Evolutionary conservation across 352 stramenopile genomes (phyloP).

Genomic region (Globisporangium ultimum): DNA sequence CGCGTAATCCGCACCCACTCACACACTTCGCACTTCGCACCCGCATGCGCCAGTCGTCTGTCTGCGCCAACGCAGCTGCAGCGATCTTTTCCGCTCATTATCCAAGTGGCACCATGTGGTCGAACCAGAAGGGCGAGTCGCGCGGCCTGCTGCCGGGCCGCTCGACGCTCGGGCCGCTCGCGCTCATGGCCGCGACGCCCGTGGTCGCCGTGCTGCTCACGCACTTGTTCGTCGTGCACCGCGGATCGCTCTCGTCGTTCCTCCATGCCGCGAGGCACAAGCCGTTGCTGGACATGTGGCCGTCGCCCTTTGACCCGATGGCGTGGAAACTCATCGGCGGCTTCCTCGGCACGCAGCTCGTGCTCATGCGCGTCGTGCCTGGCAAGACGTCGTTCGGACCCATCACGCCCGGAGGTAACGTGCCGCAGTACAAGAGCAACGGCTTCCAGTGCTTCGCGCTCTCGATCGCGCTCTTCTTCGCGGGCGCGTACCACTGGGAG

Average conservation of each 20-base stretch:
- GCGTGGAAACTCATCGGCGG: conserved; percentile 89
- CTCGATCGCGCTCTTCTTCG: conserved; percentile 58
- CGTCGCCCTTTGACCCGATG: conserved; percentile 72
- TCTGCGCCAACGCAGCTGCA: too few species aligned
- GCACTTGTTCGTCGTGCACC: conserved; percentile 63
- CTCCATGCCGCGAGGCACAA: conserved; percentile 21
- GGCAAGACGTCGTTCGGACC: conserved; percentile 83
- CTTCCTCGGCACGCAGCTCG: conserved; percentile 88
- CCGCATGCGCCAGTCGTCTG: too few species aligned
- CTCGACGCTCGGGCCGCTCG: too few species aligned
- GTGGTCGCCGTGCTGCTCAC: conserved; percentile 84
- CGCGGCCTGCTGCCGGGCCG: conserved; percentile 73
- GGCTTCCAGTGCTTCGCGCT: conserved; percentile 90
- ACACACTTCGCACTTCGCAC: too few species aligned
- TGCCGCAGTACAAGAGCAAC: conserved; percentile 92
- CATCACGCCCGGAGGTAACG: conserved; percentile 84
- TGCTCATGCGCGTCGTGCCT: conserved; percentile 91
- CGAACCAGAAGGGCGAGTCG: conserved; percentile 63
- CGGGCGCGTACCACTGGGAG: conserved; percentile 43
- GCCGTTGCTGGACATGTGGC: conserved; percentile 75
- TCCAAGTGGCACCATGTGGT: conserved; percentile 43
- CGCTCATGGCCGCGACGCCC: conserved; percentile 87
- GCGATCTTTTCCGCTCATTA: too few species aligned
- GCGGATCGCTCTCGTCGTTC: conserved; percentile 40
- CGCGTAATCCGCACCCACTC: too few species aligned